Evolutionary conservation across 768 basidiomycete genomes (phyloP).

Genomic region (Boletus vinaceobasis): DNA sequence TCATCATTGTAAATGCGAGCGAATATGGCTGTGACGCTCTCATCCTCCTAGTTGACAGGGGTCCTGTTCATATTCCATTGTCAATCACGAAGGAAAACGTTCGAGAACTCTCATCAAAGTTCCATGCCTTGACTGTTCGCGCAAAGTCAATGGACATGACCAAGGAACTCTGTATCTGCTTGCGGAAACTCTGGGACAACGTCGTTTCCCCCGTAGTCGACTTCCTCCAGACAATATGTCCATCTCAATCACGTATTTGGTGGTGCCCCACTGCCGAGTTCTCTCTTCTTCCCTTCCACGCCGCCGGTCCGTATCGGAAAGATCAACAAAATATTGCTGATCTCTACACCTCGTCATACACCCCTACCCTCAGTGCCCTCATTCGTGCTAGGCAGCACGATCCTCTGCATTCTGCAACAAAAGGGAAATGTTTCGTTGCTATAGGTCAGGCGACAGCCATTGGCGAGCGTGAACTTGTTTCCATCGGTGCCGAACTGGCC

Average conservation of each 20-base stretch:
- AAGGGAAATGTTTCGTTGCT: neutral
- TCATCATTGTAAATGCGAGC: too few species aligned
- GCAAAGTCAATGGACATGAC: neutral
- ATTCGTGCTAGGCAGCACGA: neutral
- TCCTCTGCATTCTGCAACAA: neutral
- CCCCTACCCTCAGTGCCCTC: slow-evolving; percentile 11
- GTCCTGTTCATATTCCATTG: neutral
- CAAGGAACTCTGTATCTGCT: neutral
- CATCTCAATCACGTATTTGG: neutral
- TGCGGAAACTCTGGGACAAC: neutral
- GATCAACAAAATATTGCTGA: slow-evolving; percentile 1
- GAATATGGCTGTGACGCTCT: too few species aligned
- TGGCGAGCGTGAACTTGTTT: neutral
- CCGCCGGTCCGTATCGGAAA: neutral
- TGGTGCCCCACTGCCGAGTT: neutral
- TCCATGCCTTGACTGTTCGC: neutral
- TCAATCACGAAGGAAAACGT: too few species aligned
- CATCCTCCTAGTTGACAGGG: neutral
- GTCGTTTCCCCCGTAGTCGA: neutral
- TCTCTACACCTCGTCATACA: slow-evolving; percentile 16
- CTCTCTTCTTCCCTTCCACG: neutral
- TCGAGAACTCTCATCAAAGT: neutral
- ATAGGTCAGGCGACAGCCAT: neutral
- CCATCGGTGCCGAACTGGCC: neutral
- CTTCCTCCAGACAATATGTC: neutral